phyloP scores from a whole-genome alignment of 2,329 filamentous ascomycete genomes.

The Venturia carpophila region DNA sequence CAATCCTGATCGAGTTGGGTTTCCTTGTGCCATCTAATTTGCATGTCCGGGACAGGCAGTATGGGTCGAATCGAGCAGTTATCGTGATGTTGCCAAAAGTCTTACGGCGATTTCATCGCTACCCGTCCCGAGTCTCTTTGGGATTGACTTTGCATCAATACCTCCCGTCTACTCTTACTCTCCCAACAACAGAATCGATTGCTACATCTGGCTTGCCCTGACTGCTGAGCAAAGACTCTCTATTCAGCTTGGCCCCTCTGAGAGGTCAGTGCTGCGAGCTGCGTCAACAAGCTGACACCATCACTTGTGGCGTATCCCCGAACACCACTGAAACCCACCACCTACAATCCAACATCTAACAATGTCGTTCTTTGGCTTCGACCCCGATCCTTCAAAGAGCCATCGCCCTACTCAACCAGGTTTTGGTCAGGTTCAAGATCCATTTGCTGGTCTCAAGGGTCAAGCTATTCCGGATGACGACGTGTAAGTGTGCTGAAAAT shows the following conservation, averaged over 20 bases:
- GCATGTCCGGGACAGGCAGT: no score
- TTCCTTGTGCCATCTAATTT: no score
- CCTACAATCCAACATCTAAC: neutral
- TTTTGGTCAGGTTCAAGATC: conserved; percentile 76
- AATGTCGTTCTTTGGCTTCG: conserved; percentile 71
- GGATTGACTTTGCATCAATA: no score
- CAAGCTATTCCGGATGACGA: conserved; percentile 49
- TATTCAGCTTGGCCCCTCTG: neutral
- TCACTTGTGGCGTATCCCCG: neutral
- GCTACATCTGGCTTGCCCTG: neutral
- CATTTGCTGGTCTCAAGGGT: conserved; percentile 74
- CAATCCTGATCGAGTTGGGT: no score
- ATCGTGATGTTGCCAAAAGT: no score
- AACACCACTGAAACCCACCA: neutral
- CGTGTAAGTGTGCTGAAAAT: conserved; percentile 37
- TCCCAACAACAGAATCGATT: no score
- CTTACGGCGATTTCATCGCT: no score
- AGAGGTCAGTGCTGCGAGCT: neutral
- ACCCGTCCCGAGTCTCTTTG: no score
- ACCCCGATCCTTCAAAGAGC: conserved; percentile 57
- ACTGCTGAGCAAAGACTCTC: neutral
- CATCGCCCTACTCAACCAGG: conserved; percentile 65
- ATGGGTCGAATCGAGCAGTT: no score
- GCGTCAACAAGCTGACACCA: neutral
- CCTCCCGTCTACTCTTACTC: no score